These are phyloP conservation scores for Russula ochroleuca DNA, from an alignment of 768 basidiomycete species.

Conservation along the genomic window DNA sequence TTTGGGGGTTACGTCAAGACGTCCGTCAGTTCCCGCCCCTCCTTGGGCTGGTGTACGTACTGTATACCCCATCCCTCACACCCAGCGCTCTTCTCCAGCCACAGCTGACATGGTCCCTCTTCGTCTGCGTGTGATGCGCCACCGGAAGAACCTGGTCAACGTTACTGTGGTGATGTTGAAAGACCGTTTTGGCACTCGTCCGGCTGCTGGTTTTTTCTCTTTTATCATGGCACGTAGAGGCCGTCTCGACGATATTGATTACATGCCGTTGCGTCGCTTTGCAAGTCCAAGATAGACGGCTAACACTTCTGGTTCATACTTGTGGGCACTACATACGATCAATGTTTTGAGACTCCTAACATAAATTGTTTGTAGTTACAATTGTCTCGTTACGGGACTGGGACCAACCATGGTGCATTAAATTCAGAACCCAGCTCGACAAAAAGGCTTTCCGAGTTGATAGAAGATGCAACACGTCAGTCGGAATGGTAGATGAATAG, in stretches of 20 bases:
- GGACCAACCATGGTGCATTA: not conserved
- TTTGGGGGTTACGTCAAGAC: conserved; percentile 10
- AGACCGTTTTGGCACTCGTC: not conserved
- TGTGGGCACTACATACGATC: conserved; percentile 35
- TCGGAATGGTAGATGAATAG: conserved; percentile 10
- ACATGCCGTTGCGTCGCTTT: not conserved
- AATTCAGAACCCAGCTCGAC: conserved; percentile 1
- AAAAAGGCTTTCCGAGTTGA: conserved; percentile 4
- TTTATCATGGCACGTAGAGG: not conserved
- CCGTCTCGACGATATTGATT: not conserved
- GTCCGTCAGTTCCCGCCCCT: not conserved
- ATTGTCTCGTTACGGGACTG: conserved; percentile 4
- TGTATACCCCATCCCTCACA: not conserved
- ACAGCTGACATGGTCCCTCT: not conserved
- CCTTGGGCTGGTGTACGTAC: not conserved
- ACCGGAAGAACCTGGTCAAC: not conserved
- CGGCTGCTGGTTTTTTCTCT: too few relatives aligned
- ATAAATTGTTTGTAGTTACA: conserved; percentile 1
- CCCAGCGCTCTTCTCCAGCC: not conserved
- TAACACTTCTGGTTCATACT: conserved; percentile 33
- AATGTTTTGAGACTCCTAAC: not conserved
- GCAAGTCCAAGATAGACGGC: not conserved
- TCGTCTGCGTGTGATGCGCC: not conserved
- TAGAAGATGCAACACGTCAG: conserved; percentile 12
- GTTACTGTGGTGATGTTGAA: not conserved